Evolutionary conservation across 169 alveolate genomes (phyloP).

Genomic region (Neospora caninum): DNA sequence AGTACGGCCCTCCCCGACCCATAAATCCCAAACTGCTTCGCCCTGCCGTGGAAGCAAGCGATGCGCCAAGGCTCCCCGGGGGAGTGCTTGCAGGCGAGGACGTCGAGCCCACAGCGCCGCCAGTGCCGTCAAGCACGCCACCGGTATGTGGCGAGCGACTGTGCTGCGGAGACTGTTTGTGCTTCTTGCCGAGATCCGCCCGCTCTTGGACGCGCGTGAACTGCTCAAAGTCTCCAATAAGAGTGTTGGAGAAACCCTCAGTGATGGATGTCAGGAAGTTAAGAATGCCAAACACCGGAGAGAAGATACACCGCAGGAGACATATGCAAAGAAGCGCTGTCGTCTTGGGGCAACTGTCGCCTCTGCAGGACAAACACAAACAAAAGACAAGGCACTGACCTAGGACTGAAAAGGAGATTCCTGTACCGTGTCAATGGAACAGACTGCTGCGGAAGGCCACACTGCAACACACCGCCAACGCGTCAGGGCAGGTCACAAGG

Average conservation of each 20-base stretch:
- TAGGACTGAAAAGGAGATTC: not conserved
- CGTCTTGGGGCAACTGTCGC: conserved; percentile 67
- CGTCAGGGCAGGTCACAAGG: too few species aligned
- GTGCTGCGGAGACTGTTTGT: conserved; percentile 29
- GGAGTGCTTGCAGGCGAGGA: not conserved
- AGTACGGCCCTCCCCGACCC: not conserved
- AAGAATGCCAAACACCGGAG: conserved; percentile 87
- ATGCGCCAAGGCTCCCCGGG: not conserved
- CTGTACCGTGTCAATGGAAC: too few species aligned
- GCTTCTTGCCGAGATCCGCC: conserved; percentile 75
- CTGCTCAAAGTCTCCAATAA: conserved; percentile 91
- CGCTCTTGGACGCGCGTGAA: conserved; percentile 84
- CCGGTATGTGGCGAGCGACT: not conserved
- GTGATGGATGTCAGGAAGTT: conserved; percentile 86
- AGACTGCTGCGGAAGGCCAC: too few species aligned
- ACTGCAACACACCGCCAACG: too few species aligned
- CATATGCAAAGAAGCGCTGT: conserved; percentile 64
- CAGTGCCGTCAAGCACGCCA: not conserved
- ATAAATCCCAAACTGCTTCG: not conserved
- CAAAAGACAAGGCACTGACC: conserved; percentile 37
- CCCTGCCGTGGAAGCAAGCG: not conserved
- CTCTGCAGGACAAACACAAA: conserved; percentile 59
- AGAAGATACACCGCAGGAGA: conserved; percentile 76
- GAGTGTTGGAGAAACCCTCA: conserved; percentile 90
- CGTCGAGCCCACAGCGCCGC: not conserved